Base-by-base conservation (phyloP, 352 stramenopile genomes). In the Phytopythium boreale region DNA sequence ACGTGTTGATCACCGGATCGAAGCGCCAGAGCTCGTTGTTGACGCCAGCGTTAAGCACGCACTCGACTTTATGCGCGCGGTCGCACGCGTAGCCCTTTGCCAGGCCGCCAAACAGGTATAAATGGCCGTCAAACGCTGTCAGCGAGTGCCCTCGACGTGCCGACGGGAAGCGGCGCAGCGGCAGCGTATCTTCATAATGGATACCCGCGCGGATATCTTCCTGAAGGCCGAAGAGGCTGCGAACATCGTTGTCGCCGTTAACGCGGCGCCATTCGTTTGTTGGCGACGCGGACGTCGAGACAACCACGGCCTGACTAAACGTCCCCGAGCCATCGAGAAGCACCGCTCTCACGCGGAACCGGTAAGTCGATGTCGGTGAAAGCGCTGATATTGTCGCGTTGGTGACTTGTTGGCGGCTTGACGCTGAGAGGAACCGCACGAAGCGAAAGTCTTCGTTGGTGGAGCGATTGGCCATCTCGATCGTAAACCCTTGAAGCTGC, bases 11-110 rank as follows among this genome's bases (percentile, higher is more conserved):
- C 2, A 68, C 41, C 1, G 80, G 56, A 59, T 93, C 75, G 51
- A 87, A 89, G 10, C 80, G 75, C 84, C 82, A 93, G 2, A 93
- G 73, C 50, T 93, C 82, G 60, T 87, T 90, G n/a, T 69, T 88
- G 19, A 89, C 68, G 1, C 68, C 74, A 17, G 52, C 41, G 20
- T 67, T 56, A 4, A 74, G 46, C 22, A 78, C 47, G 47, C 84
- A 93, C 11, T 71, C 71, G 1, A 67, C 56, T 29, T 83, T 89
- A 47, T 77, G 71, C 0, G 62, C 77, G 49, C 59, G 64, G 39
- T 82, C 85, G 69, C 84, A 91, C 19, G 71, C 61, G 52, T 90
- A 91, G 2, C 84, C 85, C n/a, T 68, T 70, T 5, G 69, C 71
- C 22, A 78, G 76, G 6, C 84, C 84, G 29, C 84, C 84, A 71